Base-by-base conservation (phyloP, 2,329 filamentous ascomycete genomes). In the Colletotrichum destructivum region DNA sequence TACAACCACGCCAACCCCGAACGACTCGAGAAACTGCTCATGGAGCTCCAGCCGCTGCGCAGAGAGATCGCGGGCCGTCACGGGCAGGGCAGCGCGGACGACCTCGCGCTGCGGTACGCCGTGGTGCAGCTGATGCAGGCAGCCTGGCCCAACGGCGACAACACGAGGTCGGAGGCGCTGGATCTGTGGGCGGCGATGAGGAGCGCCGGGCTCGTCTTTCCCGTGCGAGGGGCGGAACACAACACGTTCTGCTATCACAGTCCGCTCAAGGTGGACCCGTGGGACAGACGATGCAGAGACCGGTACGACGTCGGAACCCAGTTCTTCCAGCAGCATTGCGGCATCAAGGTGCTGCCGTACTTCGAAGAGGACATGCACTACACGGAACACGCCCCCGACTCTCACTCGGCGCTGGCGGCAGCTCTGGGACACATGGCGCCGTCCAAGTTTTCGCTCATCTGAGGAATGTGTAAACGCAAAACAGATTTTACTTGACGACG, bases 281-380 rank as follows among this genome's bases (percentile, higher is more conserved):
- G 80, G 81, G 83, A 81, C 16, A 84, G 83, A 74, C 79, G 84
- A 66, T 85, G 83, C 67, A 79, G 80, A 31, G 80, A 83, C 59
- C 79, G 82, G 62, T 85, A 85, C 74, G 81, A 83, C 16, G 76
- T 79, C 4, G 79, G 81, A 3, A 77, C 81, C 11, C 76, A 79
- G 49, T 79, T 85, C 35, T 74, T 85, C 35, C 78, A 84, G 65
- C 77, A 82, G 63, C 81, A 84, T 60, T 78, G 80, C 15, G 81
- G 80, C 11, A 79, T 84, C 51, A 81, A 78, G 62, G 74, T 84
- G 11, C 74, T 81, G 13, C 78, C 82, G 3, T 85, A 85, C 70
- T 85, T 84, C 69, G 83, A 85, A 56, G 84, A 84, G 68, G 83
- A 85, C 63, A 83, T 84, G 73, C 84, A 85, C 56, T 81, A 79